phyloP scores from a whole-genome alignment of 225 moss, liverwort and hornwort genomes.

The Sphagnum tenellum region DNA sequence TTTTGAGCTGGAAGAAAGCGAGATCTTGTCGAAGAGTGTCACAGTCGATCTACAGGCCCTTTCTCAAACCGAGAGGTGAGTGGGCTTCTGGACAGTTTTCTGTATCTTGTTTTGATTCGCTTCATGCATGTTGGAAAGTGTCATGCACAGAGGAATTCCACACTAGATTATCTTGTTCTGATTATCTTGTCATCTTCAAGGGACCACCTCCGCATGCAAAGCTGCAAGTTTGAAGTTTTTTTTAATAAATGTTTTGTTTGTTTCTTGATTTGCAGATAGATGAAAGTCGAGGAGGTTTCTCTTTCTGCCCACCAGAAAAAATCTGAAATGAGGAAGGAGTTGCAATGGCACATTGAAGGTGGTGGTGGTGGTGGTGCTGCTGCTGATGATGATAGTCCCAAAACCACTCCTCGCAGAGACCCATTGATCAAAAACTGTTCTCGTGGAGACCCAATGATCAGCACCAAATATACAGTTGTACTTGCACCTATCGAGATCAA shows the following conservation, averaged over 20 bases:
- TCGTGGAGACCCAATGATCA: too few species aligned
- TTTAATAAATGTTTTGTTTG: too few species aligned
- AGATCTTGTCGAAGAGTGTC: constrained; percentile 46
- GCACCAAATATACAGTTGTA: constrained; percentile 29
- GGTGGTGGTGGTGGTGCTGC: constrained; percentile 9
- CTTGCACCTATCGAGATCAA: constrained; percentile 92
- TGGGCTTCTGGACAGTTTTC: too few species aligned
- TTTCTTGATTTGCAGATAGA: constrained; percentile 39
- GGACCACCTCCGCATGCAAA: too few species aligned
- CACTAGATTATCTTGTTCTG: too few species aligned
- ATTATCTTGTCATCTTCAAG: too few species aligned
- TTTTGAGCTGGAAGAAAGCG: constrained; percentile 82
- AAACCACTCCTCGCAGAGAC: too few species aligned
- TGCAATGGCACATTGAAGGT: constrained; percentile 59
- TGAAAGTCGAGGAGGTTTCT: constrained; percentile 47
- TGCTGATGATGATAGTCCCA: constrained; percentile 1
- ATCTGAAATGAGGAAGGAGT: constrained; percentile 33
- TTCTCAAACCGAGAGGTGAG: constrained; percentile 50
- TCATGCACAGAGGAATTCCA: too few species aligned
- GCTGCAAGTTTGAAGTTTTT: too few species aligned
- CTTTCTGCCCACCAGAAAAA: constrained; percentile 78
- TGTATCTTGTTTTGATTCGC: too few species aligned
- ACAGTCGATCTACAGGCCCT: constrained; percentile 54
- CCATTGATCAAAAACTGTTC: constrained; percentile 11
- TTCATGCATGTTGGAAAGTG: too few species aligned